Base-by-base conservation (phyloP, 1,284 basidiomycete species). In the Malassezia sp. region DNA sequence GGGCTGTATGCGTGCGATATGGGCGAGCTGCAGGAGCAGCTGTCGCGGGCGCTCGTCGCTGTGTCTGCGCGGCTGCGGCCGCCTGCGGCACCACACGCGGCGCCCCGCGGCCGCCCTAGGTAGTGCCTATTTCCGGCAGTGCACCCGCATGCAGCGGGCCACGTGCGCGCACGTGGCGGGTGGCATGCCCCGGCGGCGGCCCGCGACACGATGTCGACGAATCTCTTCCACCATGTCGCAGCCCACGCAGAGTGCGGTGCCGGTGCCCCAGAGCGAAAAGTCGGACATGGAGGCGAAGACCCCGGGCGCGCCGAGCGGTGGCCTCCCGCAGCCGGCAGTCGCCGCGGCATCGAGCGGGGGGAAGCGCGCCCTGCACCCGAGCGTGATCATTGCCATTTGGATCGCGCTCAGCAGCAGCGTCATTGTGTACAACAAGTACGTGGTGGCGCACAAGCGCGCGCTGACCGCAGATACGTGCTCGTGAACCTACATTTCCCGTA, bases 351-450 rank as follows among this genome's bases (percentile, higher is more conserved):
- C 14, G 8, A 20, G 21, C 15, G 20, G 42, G 22, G 23, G n/a
- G 31, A 64, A 67, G 59, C 60, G 57, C 46, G 61, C 64, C 59
- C 45, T 70, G 12, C 67, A 70, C 42, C 67, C 82, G 0, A 71
- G 79, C 1, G 74, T 78, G 45, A 84, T 87, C 62, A 85, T 87
- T 45, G 83, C 83, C 22, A 73, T 88, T 49, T 89, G 87, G 90
- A 96, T 96, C 70, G 74, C 80, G 12, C 82, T 93, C 61, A 85
- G 82, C 53, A 86, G 86, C 31, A 73, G 80, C 9, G 90, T 96
- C 67, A 96, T 96, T 74, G 81, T 95, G 47, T 95, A 95, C 80
- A 96, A 96, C 60, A 64, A 63, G 61, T 66, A 53, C n/a, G 28
- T 21, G 5, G 12, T 5, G 20, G 15, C 34, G 5, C n/a, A 14